These are phyloP conservation scores for Cucumis hystrix DNA, from an alignment of 306 rosid genomes.

Conservation along the genomic window DNA sequence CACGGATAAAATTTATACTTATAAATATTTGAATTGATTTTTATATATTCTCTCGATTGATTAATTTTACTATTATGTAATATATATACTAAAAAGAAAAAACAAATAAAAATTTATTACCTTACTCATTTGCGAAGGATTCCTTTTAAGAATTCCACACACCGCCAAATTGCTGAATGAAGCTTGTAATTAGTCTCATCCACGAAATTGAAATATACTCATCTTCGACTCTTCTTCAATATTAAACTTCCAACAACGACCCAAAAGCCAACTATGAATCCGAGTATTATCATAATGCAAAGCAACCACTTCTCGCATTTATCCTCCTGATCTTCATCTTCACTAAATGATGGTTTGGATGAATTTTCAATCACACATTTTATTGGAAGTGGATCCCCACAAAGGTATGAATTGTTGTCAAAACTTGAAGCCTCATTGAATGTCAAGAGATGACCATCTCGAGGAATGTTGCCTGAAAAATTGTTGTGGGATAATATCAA, in stretches of 20 bases:
- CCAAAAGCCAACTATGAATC: neutral
- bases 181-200: neutral
- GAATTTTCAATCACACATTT: neutral
- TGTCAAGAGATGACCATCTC: neutral
- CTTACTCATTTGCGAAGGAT: neutral
- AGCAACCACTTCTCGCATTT: constrained; percentile 1
- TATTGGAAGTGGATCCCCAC: neutral
- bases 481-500: neutral
- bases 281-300: neutral
- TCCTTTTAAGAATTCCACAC: neutral
- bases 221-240: neutral
- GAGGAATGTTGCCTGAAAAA: neutral
- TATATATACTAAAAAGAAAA: too few relatives aligned
- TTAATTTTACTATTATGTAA: too few relatives aligned
- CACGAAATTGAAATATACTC: neutral
- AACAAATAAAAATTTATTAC: too few relatives aligned
- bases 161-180: neutral
- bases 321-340: neutral
- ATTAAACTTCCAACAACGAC: neutral
- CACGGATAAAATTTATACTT: too few relatives aligned
- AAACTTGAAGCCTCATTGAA: neutral
- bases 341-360: neutral
- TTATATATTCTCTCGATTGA: too few relatives aligned
- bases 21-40: too few relatives aligned
- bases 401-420: neutral